A percentile compares a stretch with the other conserved stretches of the same genome.
phyloP scores from a whole-genome alignment of 176 grass and related monocot genomes.

The Saccharum spontaneum region DNA sequence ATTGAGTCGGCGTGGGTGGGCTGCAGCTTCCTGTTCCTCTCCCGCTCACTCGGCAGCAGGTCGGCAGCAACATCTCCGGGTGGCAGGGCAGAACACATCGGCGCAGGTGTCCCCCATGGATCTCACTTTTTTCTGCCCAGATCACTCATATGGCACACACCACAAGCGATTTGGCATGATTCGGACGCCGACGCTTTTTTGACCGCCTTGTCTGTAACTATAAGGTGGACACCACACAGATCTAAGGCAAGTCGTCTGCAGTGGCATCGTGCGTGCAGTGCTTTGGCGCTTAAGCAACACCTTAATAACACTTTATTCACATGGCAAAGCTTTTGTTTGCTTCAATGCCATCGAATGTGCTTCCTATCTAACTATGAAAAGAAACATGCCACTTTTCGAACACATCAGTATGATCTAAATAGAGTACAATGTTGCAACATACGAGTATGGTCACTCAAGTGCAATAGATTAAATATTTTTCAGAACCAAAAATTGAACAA shows the following conservation, averaged over 20 bases:
- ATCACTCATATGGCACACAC: no score
- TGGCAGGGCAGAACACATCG: no score
- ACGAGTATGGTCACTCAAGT: not conserved
- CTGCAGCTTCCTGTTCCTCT: no score
- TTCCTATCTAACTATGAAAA: not conserved
- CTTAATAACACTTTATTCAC: not conserved
- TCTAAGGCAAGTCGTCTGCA: no score
- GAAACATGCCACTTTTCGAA: not conserved
- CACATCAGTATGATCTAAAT: not conserved
- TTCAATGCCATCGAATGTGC: slow-evolving; percentile 1
- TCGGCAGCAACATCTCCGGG: no score
- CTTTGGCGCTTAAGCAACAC: not conserved
- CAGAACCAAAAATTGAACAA: not conserved
- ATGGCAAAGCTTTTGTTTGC: slow-evolving; percentile 2
- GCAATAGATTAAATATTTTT: not conserved
- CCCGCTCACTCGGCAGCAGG: no score
- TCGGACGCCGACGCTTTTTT: no score
- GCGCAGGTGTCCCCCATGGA: no score
- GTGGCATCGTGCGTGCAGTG: not conserved
- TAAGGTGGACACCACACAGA: no score
- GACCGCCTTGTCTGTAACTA: not conserved
- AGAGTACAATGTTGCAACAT: slow-evolving; percentile 1
- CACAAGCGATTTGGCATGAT: not conserved
- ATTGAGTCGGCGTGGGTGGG: no score
- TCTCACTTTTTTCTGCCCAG: no score